Percentiles rank a stretch among this genome's conserved stretches.
Conservation (phyloP, 1,284 basidiomycete species). For the Apiotrichum mycotoxinovorans region DNA sequence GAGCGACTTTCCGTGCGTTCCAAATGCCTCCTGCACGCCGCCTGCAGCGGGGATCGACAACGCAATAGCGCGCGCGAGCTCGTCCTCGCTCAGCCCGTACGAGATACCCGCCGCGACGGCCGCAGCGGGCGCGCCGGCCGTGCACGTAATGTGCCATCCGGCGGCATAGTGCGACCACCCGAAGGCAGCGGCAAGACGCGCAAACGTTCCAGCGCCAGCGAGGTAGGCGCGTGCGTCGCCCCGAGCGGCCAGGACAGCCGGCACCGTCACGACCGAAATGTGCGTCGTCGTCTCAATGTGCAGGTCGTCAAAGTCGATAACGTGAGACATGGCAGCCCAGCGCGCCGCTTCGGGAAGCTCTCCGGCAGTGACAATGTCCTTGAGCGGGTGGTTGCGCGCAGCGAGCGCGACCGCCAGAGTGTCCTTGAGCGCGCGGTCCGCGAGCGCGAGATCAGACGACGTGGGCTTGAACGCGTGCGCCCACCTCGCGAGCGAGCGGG, state of each 20-base stretch:
- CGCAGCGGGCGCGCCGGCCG: slow-evolving; percentile 10
- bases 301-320: slow-evolving; percentile 14
- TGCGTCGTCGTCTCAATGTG: slow-evolving; percentile 14
- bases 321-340: slow-evolving; percentile 12
- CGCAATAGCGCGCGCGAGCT: slow-evolving; percentile 11
- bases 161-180: slow-evolving; percentile 9
- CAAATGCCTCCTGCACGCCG: slow-evolving; percentile 14
- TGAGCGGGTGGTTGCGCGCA: slow-evolving; percentile 8
- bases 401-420: slow-evolving; percentile 11
- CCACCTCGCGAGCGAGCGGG: slow-evolving; percentile 9
- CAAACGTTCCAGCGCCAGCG: slow-evolving; percentile 8
- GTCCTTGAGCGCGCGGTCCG: slow-evolving; percentile 12
- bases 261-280: slow-evolving; percentile 9
- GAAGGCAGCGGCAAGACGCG: slow-evolving; percentile 6
- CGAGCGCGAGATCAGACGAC: slow-evolving; percentile 8
- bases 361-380: slow-evolving; percentile 1
- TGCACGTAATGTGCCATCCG: slow-evolving; percentile 13
- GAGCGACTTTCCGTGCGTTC: slow-evolving; percentile 12
- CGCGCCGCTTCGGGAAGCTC: slow-evolving; percentile 7
- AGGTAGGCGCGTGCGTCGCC: slow-evolving; percentile 12
- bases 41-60: slow-evolving; percentile 7
- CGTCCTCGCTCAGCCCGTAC: slow-evolving; percentile 6
- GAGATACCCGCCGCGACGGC: slow-evolving; percentile 8
- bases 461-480: slow-evolving; percentile 7
- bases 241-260: slow-evolving; percentile 5